A percentile compares a stretch with the other conserved stretches of the same genome.
These are phyloP conservation scores for Kuraishia floccosa DNA, from an alignment of 805 yeast species.

Conservation along the genomic window DNA sequence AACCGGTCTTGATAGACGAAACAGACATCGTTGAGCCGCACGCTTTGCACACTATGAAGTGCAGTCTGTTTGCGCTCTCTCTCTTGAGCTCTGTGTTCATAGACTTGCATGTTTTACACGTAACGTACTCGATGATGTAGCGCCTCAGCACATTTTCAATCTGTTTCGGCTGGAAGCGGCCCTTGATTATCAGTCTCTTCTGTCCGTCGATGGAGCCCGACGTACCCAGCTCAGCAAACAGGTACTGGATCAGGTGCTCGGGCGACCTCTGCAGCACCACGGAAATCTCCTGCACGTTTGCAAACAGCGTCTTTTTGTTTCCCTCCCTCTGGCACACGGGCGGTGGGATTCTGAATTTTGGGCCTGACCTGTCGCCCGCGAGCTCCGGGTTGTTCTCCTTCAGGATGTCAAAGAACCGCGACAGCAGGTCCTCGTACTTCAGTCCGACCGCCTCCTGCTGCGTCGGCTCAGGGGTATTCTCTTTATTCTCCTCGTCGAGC, in stretches of 20 bases:
- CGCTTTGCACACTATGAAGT: constrained; percentile 93
- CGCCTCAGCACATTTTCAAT: constrained; percentile 94
- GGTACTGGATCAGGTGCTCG: constrained; percentile 91
- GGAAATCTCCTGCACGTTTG: constrained; percentile 91
- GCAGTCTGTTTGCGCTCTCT: constrained; percentile 92
- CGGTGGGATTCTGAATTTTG: constrained; percentile 94
- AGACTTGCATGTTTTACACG: constrained; percentile 98
- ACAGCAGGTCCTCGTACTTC: constrained; percentile 57
- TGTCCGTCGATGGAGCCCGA: constrained; percentile 98
- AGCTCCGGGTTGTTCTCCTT: constrained; percentile 94
- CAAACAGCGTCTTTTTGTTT: constrained; percentile 88
- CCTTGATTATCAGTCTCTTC: constrained; percentile 92
- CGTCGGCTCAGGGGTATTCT: constrained; percentile 18
- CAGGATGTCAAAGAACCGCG: constrained; percentile 77
- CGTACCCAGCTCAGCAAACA: constrained; percentile 98
- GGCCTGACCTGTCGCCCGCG: constrained; percentile 91
- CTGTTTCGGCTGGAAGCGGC: constrained; percentile 96
- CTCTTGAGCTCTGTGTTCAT: constrained; percentile 93
- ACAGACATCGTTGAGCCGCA: constrained; percentile 98
- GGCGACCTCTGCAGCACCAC: constrained; percentile 92
- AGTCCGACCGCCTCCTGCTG: constrained; percentile 18
- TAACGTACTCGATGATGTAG: constrained; percentile 93
- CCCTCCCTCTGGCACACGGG: constrained; percentile 97
- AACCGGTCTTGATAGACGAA: constrained; percentile 96
- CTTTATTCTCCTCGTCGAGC: constrained; percentile 31